These are phyloP conservation scores for Hypoxylon sp. DNA, from an alignment of 2,329 filamentous ascomycete genomes.

Conservation along the genomic window DNA sequence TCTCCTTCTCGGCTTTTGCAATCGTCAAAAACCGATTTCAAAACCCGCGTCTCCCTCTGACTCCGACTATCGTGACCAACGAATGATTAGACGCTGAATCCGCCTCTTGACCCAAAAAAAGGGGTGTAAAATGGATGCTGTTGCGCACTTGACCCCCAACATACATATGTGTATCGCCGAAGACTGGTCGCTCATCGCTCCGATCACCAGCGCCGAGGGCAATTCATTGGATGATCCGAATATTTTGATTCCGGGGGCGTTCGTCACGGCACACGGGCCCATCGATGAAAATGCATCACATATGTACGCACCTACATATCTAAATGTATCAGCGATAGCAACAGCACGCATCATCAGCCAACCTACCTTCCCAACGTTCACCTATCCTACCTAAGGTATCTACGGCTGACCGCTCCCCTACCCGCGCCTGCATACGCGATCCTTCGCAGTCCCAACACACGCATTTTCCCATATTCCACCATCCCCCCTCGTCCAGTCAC, in stretches of 20 bases:
- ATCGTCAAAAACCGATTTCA: slow-evolving; percentile 9
- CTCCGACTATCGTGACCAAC: slow-evolving; percentile 12
- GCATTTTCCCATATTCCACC: background rate
- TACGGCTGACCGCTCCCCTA: slow-evolving; percentile 28
- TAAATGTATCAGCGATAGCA: background rate
- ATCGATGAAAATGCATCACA: slow-evolving; percentile 8
- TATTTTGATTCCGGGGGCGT: slow-evolving; percentile 3
- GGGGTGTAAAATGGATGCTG: background rate
- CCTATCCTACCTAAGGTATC: background rate
- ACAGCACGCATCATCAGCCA: slow-evolving; percentile 7
- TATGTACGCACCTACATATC: slow-evolving; percentile 11
- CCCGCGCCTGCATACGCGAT: slow-evolving; percentile 26
- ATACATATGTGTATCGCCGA: slow-evolving; percentile 21
- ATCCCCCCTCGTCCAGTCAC: background rate
- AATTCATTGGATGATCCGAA: slow-evolving; percentile 19
- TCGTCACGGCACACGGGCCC: slow-evolving; percentile 14
- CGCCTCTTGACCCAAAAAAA: background rate
- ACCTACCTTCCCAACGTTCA: slow-evolving; percentile 10
- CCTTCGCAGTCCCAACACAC: slow-evolving; percentile 8
- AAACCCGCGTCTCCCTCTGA: slow-evolving; percentile 10
- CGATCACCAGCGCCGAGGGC: slow-evolving; percentile 3
- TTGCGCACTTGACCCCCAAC: slow-evolving; percentile 26
- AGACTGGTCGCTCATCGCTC: slow-evolving; percentile 12
- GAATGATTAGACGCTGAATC: background rate
- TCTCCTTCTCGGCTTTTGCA: slow-evolving; percentile 4